Conservation (phyloP, 495 filamentous ascomycete genomes). For the Annulohypoxylon bovei region DNA sequence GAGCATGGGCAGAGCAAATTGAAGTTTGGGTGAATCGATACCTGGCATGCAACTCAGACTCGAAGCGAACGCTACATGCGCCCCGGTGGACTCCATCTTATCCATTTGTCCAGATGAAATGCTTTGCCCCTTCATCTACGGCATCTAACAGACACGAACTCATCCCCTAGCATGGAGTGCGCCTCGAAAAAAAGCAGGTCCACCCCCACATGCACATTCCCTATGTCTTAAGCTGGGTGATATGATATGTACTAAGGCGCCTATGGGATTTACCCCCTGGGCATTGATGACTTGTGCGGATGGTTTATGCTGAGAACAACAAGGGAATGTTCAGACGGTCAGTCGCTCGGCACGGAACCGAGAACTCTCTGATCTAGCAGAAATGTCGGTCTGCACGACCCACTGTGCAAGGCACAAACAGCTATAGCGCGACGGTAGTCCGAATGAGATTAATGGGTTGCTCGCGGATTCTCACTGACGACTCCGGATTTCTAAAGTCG, state of each 20-base stretch:
- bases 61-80: constrained; percentile 38
- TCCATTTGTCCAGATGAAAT: constrained; percentile 39
- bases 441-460: constrained; percentile 32
- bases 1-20: constrained; percentile 83
- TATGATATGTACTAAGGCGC: constrained; percentile 25
- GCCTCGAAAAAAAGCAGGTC: constrained; percentile 27
- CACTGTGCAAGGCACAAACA: constrained; percentile 27
- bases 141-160: constrained; percentile 23
- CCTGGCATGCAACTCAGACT: constrained; percentile 38
- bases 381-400: constrained; percentile 44
- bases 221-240: constrained; percentile 36
- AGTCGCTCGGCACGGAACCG: constrained; percentile 38
- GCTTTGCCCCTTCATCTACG: constrained; percentile 27
- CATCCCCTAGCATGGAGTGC: constrained; percentile 17
- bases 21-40: constrained; percentile 68
- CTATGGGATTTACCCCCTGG: constrained; percentile 16
- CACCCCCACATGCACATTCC: constrained; percentile 27
- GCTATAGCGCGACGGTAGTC: constrained; percentile 33
- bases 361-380: constrained; percentile 23
- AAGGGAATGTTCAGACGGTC: constrained; percentile 18
- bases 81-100: constrained; percentile 25
- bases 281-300: constrained; percentile 32
- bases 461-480: constrained; percentile 24
- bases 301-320: constrained; percentile 21
- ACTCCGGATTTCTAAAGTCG: constrained; percentile 21